A percentile compares a stretch with the other conserved stretches of the same genome.
phyloP scores from a whole-genome alignment of 2,329 filamentous ascomycete genomes.

The Fusarium longipes region DNA sequence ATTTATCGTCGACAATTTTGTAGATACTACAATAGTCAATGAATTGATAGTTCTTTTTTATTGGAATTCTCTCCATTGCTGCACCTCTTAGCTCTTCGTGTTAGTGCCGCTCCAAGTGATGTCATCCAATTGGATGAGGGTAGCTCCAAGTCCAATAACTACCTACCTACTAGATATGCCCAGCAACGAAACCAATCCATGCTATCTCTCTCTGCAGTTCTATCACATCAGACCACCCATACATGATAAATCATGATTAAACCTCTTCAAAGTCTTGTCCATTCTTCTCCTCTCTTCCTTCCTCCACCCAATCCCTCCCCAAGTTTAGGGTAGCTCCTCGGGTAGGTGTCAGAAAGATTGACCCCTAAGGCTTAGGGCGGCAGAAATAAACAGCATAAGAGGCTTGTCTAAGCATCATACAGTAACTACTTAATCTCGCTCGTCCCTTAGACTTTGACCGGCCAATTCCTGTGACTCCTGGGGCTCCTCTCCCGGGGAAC shows the following conservation, averaged over 20 bases:
- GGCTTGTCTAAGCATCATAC: too few species aligned
- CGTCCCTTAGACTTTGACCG: too few species aligned
- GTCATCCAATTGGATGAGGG: constrained; percentile 28
- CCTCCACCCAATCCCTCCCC: neutral
- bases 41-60: neutral
- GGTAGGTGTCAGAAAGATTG: too few species aligned
- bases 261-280: neutral
- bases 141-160: neutral
- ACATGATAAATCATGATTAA: neutral
- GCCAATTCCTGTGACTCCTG: too few species aligned
- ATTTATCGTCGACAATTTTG: neutral
- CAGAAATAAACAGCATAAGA: too few species aligned
- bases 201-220: constrained; percentile 9
- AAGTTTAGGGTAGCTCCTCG: constrained; percentile 34
- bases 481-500: constrained; percentile 9
- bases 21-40: constrained; percentile 3
- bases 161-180: constrained; percentile 26
- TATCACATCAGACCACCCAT: constrained; percentile 6
- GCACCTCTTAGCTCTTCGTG: constrained; percentile 2
- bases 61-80: constrained; percentile 23
- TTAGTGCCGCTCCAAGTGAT: constrained; percentile 27
- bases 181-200: constrained; percentile 23
- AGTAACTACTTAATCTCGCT: too few species aligned
- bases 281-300: neutral
- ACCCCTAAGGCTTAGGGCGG: too few species aligned